Conservation (phyloP, 202 grass and related monocot species). For the Saccharum hybrid region DNA sequence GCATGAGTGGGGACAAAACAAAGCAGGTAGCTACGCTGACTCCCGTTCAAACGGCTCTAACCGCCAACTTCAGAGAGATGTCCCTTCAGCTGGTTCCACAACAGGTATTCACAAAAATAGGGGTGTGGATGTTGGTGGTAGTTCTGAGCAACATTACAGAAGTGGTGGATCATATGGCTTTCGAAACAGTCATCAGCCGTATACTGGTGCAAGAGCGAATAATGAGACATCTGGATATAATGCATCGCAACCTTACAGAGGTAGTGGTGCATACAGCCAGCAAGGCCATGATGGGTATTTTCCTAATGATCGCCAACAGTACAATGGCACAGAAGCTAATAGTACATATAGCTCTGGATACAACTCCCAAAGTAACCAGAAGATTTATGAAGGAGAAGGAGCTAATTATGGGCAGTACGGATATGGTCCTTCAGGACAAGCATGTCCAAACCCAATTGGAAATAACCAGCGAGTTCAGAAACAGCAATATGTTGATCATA, state of each 20-base stretch:
- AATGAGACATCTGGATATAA: constrained; percentile 40
- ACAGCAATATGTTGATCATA: constrained; percentile 44
- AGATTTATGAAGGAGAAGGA: constrained; percentile 34
- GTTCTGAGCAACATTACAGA: constrained; percentile 40
- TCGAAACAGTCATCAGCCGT: constrained; percentile 36
- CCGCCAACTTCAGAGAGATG: constrained; percentile 42
- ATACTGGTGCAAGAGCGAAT: constrained; percentile 28
- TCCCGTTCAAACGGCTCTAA: constrained; percentile 30
- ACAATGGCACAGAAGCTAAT: constrained; percentile 37
- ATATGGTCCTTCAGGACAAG: constrained; percentile 38
- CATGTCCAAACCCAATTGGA: constrained; percentile 45
- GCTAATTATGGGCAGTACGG: constrained; percentile 39
- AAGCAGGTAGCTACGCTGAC: constrained; percentile 28
- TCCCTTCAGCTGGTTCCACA: constrained; percentile 44
- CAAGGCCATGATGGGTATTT: constrained; percentile 31
- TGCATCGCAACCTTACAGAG: constrained; percentile 40
- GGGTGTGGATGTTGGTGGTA: constrained; percentile 16
- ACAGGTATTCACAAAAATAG: constrained; percentile 29
- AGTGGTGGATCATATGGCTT: constrained; percentile 37
- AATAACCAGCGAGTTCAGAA: constrained; percentile 46
- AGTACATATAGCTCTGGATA: constrained; percentile 45
- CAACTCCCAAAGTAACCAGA: constrained; percentile 34
- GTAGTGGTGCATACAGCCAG: constrained; percentile 37
- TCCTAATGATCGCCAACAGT: constrained; percentile 37
- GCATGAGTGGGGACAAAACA: constrained; percentile 26